These are phyloP conservation scores for Ilex aquifolium DNA, from an alignment of 257 asterid genomes.

Conservation along the genomic window DNA sequence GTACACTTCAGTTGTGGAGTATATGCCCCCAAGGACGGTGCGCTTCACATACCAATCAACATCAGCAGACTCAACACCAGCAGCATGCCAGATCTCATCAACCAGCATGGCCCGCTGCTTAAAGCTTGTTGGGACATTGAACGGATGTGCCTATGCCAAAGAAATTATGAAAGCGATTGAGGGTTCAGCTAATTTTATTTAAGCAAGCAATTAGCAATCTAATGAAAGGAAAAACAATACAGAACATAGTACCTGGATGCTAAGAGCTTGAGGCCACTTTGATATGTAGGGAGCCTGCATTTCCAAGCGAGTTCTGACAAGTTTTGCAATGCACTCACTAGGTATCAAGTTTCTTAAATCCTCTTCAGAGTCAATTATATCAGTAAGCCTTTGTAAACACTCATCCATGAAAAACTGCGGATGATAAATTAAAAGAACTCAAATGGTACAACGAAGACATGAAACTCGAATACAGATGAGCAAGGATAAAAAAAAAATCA, in stretches of 20 bases:
- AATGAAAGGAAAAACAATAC: conserved; percentile 1
- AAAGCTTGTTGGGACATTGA: conserved; percentile 55
- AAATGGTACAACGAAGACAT: background rate
- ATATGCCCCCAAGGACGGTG: conserved; percentile 82
- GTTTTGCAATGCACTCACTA: conserved; percentile 67
- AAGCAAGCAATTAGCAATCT: background rate
- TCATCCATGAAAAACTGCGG: conserved; percentile 92
- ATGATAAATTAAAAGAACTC: conserved; percentile 13
- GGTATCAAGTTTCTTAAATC: conserved; percentile 60
- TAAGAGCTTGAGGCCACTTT: conserved; percentile 95
- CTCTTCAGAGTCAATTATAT: conserved; percentile 53
- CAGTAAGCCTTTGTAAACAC: conserved; percentile 74
- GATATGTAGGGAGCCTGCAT: conserved; percentile 95
- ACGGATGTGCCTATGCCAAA: conserved; percentile 13
- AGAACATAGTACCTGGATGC: conserved; percentile 62
- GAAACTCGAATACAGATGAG: background rate
- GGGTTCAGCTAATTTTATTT: background rate
- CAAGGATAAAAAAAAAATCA: no score
- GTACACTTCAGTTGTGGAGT: conserved; percentile 77
- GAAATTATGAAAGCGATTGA: background rate
- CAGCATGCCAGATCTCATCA: conserved; percentile 95
- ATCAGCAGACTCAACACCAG: conserved; percentile 65
- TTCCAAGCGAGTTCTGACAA: conserved; percentile 75
- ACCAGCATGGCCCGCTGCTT: conserved; percentile 90
- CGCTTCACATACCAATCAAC: conserved; percentile 83